Evolutionary conservation across 768 basidiomycete species (phyloP).

Genomic region (Mycena floridula): DNA sequence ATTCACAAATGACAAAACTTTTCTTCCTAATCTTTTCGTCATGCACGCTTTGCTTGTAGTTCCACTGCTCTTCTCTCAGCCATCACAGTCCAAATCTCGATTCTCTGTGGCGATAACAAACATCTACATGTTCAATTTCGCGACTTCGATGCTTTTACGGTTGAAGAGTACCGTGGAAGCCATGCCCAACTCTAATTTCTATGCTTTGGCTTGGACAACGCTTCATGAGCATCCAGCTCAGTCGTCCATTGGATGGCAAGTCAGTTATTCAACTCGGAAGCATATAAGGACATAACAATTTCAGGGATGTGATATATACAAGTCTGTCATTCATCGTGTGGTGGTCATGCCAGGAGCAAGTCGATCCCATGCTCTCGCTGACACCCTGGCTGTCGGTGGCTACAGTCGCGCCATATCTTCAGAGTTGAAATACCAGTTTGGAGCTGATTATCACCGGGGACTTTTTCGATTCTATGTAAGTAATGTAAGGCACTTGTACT

Average conservation of each 20-base stretch:
- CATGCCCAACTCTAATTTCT: conserved; percentile 16
- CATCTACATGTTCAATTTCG: conserved; percentile 31
- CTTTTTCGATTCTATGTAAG: no score
- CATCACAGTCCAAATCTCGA: background rate
- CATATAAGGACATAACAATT: no score
- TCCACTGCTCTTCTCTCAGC: conserved; percentile 34
- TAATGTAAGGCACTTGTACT: no score
- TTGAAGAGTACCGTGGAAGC: conserved; percentile 20
- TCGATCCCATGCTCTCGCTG: background rate
- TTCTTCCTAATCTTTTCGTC: conserved; percentile 52
- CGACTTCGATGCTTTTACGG: conserved; percentile 28
- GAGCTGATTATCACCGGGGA: no score
- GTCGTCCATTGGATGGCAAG: conserved; percentile 56
- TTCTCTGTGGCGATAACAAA: conserved; percentile 20
- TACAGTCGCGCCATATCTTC: background rate
- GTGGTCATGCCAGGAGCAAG: conserved; percentile 7
- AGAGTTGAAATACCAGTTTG: background rate
- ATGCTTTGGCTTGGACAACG: conserved; percentile 30
- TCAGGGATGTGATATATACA: conserved; percentile 62
- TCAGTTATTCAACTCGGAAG: no score
- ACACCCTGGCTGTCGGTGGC: background rate
- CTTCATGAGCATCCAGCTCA: conserved; percentile 54
- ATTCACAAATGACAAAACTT: conserved; percentile 32
- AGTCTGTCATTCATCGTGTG: conserved; percentile 34
- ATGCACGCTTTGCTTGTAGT: conserved; percentile 55